Evolutionary conservation across 2,329 filamentous ascomycete species (phyloP).

Genomic region (Hortaea werneckii): DNA sequence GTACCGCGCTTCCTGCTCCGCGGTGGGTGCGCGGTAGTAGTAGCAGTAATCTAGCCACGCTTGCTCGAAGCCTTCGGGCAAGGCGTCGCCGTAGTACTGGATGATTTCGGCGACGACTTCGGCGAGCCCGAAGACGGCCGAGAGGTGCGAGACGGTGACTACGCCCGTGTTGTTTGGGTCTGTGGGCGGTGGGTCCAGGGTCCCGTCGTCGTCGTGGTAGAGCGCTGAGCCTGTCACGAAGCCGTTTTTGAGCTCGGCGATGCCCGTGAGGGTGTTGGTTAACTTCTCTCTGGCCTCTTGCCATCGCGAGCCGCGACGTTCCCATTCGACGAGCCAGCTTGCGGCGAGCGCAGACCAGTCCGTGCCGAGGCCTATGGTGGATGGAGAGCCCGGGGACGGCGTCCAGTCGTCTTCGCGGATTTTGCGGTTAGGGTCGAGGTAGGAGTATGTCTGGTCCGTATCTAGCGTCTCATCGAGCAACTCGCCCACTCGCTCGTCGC

Average conservation of each 20-base stretch:
- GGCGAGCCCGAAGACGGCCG: slow-evolving; percentile 48
- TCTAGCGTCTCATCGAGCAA: slow-evolving; percentile 43
- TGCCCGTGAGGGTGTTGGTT: slow-evolving; percentile 39
- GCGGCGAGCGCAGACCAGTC: slow-evolving; percentile 50
- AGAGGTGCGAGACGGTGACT: slow-evolving; percentile 46
- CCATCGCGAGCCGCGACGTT: slow-evolving; percentile 45
- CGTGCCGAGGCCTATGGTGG: slow-evolving; percentile 44
- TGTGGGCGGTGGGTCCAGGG: slow-evolving; percentile 41
- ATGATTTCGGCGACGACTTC: slow-evolving; percentile 49
- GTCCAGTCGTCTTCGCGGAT: slow-evolving; percentile 45
- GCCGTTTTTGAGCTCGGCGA: slow-evolving; percentile 46
- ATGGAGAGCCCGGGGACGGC: slow-evolving; percentile 17
- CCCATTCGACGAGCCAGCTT: slow-evolving; percentile 51
- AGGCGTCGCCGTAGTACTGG: slow-evolving; percentile 37
- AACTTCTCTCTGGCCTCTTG: slow-evolving; percentile 44
- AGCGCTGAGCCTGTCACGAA: slow-evolving; percentile 48
- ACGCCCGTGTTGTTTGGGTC: slow-evolving; percentile 44
- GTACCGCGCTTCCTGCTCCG: slow-evolving; percentile 45
- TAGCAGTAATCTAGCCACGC: slow-evolving; percentile 52
- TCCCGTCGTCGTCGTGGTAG: slow-evolving; percentile 42
- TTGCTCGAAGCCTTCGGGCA: slow-evolving; percentile 41
- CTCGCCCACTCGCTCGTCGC: slow-evolving; percentile 47
- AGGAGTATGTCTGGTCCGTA: slow-evolving; percentile 42
- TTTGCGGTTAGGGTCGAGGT: slow-evolving; percentile 49
- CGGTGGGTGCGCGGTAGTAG: slow-evolving; percentile 42